Percentiles rank a stretch among this genome's conserved stretches.
phyloP scores from a whole-genome alignment of 2,329 filamentous ascomycete species.

The Colletotrichum sp. region DNA sequence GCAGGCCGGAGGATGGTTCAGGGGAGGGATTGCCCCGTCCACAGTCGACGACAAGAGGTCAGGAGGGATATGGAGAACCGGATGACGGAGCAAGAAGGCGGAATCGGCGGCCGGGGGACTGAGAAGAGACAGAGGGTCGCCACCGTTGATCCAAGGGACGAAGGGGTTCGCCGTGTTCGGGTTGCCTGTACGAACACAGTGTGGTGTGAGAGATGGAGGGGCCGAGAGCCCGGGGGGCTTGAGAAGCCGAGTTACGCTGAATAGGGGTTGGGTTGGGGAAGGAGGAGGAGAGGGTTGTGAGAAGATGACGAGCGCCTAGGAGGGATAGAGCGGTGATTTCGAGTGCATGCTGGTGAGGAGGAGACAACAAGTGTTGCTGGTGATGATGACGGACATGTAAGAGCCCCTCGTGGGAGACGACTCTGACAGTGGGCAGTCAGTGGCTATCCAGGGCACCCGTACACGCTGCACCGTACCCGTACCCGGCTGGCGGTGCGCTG shows the following conservation, averaged over 20 bases:
- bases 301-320: slow-evolving; percentile 3
- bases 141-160: slow-evolving; percentile 13
- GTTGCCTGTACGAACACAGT: background rate
- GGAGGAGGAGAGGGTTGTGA: background rate
- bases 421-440: background rate
- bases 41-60: slow-evolving; percentile 2
- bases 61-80: slow-evolving; percentile 1
- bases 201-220: slow-evolving; percentile 7
- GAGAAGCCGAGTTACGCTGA: background rate
- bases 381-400: slow-evolving; percentile 16
- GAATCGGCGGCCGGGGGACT: background rate
- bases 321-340: slow-evolving; percentile 1
- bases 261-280: background rate
- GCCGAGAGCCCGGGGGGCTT: background rate
- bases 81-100: slow-evolving; percentile 12
- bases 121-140: background rate
- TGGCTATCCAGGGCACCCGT: background rate
- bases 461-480: background rate
- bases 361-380: slow-evolving; percentile 9
- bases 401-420: slow-evolving; percentile 2
- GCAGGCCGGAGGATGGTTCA: slow-evolving; percentile 7
- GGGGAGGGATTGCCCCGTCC: slow-evolving; percentile 5
- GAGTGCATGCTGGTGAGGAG: slow-evolving; percentile 16
- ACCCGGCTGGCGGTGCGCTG: background rate
- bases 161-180: background rate